Evolutionary conservation across 306 rosid species (phyloP).

Genomic region (Corylus avellana): DNA sequence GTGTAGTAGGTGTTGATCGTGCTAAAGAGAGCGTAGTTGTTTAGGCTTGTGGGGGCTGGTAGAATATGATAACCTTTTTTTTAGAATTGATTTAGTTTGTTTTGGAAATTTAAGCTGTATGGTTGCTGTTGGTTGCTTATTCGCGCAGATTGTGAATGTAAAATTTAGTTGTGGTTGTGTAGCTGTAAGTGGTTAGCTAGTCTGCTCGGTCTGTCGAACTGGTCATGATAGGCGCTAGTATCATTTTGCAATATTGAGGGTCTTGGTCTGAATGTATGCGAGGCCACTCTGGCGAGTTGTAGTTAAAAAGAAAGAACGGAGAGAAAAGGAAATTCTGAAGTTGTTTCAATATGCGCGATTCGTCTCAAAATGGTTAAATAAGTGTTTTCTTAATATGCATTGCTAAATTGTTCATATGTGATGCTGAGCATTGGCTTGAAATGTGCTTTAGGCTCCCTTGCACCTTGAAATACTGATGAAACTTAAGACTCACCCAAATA

Average conservation of each 20-base stretch:
- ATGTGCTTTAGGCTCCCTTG: neutral
- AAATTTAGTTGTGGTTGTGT: neutral
- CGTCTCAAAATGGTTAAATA: neutral
- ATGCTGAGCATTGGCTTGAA: neutral
- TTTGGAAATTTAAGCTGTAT: neutral
- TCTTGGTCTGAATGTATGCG: neutral
- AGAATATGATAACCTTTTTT: neutral
- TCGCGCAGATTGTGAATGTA: neutral
- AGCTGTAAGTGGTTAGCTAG: neutral
- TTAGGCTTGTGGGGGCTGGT: neutral
- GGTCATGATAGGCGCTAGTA: neutral
- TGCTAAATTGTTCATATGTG: neutral
- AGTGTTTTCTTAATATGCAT: neutral
- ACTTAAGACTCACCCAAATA: neutral
- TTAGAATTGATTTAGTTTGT: neutral
- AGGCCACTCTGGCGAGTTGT: neutral
- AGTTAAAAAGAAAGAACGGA: neutral
- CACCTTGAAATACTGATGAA: neutral
- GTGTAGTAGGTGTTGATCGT: neutral
- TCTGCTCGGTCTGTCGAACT: neutral
- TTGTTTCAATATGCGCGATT: neutral
- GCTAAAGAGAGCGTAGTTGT: neutral
- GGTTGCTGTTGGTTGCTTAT: neutral
- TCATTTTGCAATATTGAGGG: neutral
- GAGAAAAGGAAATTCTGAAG: neutral